These are phyloP conservation scores for Ploettnerulaceae sp. DNA, from an alignment of 2,329 filamentous ascomycete genomes.

Conservation along the genomic window DNA sequence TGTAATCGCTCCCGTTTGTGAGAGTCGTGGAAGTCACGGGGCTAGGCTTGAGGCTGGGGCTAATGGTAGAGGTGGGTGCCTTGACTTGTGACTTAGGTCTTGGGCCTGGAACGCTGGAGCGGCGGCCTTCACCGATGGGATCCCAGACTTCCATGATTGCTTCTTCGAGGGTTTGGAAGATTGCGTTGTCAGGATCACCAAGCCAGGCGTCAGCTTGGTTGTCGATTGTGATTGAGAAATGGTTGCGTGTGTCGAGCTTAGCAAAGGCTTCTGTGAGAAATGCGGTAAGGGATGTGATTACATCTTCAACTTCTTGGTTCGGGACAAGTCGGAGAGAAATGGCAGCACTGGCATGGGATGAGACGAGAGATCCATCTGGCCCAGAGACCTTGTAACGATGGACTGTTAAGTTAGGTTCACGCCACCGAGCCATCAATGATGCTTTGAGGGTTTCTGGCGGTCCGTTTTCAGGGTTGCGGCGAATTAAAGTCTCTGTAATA, in stretches of 20 bases:
- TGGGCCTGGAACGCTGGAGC: constrained; percentile 39
- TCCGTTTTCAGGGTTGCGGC: constrained; percentile 57
- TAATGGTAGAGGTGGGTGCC: constrained; percentile 17
- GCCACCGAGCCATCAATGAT: constrained; percentile 89
- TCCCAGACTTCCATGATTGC: constrained; percentile 85
- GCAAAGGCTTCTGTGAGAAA: constrained; percentile 70
- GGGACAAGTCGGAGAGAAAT: constrained; percentile 90
- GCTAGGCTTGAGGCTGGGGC: constrained; percentile 35
- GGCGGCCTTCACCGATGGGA: constrained; percentile 38
- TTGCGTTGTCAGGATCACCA: constrained; percentile 82
- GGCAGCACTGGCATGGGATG: constrained; percentile 79
- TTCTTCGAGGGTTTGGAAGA: constrained; percentile 82
- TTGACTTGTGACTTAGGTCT: constrained; percentile 25
- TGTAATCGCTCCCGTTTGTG: constrained; percentile 40
- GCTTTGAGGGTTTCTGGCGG: constrained; percentile 68
- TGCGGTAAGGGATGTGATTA: constrained; percentile 60
- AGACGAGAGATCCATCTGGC: constrained; percentile 87
- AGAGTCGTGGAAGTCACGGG: constrained; percentile 49
- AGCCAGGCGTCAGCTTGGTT: constrained; percentile 96
- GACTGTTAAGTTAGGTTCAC: constrained; percentile 89
- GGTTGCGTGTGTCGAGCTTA: constrained; percentile 73
- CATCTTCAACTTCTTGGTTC: constrained; percentile 79
- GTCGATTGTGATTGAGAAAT: constrained; percentile 75
- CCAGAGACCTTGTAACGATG: constrained; percentile 91
- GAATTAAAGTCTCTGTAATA: constrained; percentile 72